Percentiles rank a stretch among this genome's conserved stretches.
Evolutionary conservation across 2,329 filamentous ascomycete genomes (phyloP).

Genomic region (Xylaria sp.): DNA sequence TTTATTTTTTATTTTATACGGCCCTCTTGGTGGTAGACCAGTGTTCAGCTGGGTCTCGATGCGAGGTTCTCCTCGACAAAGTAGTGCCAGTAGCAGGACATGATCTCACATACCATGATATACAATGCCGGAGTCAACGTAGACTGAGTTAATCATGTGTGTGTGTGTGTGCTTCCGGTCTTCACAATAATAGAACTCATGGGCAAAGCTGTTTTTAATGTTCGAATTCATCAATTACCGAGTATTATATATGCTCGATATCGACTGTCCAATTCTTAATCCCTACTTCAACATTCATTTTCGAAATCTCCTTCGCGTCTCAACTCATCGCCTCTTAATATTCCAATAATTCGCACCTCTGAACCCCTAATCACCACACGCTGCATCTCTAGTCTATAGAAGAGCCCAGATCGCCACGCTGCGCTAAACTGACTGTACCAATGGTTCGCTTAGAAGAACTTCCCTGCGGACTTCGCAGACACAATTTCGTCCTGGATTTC

Average conservation of each 20-base stretch:
- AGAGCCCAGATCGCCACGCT: background rate
- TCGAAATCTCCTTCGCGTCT: background rate
- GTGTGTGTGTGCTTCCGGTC: background rate
- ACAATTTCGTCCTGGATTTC: constrained; percentile 48
- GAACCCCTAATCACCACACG: background rate
- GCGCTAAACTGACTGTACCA: background rate
- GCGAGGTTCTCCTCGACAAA: no score
- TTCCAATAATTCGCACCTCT: background rate
- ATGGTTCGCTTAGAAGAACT: constrained; percentile 60
- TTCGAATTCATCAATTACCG: background rate
- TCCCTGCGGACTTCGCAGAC: constrained; percentile 56
- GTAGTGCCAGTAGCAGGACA: background rate
- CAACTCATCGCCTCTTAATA: background rate
- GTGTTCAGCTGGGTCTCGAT: no score
- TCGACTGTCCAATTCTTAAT: background rate
- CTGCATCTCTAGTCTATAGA: background rate
- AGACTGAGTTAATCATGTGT: background rate
- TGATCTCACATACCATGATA: background rate
- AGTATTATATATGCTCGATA: background rate
- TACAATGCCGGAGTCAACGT: background rate
- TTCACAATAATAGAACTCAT: background rate
- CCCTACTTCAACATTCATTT: background rate
- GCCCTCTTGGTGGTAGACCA: no score
- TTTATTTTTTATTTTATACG: no score
- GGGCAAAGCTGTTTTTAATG: background rate